Conservation (phyloP, 2,329 filamentous ascomycete genomes). For the Colletotrichum sp. region DNA sequence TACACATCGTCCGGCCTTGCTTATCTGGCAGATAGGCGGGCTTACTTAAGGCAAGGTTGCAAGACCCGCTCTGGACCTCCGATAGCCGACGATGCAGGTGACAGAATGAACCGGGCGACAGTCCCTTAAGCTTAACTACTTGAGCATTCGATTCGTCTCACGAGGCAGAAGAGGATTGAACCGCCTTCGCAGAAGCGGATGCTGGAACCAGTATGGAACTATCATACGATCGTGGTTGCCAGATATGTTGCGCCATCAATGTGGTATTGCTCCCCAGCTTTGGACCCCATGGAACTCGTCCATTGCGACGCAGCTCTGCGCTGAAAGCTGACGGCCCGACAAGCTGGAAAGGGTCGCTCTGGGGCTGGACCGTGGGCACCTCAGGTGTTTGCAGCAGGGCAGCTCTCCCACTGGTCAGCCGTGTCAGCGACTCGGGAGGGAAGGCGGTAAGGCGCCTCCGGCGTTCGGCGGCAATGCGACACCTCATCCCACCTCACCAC, state of each 20-base stretch:
- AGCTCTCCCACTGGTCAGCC: not conserved
- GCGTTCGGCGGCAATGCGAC: slow-evolving; percentile 10
- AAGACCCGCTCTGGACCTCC: not conserved
- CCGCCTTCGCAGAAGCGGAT: not conserved
- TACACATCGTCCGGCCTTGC: not conserved
- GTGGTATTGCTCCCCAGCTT: not conserved
- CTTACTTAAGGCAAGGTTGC: not conserved
- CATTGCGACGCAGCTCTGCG: not conserved
- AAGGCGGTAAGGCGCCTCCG: slow-evolving; percentile 4
- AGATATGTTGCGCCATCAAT: not conserved
- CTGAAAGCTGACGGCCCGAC: not conserved
- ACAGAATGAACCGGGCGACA: not conserved
- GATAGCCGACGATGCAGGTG: slow-evolving; percentile 10
- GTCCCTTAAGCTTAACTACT: not conserved
- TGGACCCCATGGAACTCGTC: not conserved
- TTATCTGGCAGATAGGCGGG: not conserved
- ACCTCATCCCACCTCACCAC: slow-evolving; percentile 1
- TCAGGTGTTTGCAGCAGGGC: not conserved
- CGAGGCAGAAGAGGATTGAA: not conserved
- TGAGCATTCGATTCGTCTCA: not conserved
- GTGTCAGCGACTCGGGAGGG: not conserved
- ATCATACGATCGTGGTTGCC: not conserved
- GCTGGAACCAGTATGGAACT: not conserved
- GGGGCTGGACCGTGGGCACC: not conserved
- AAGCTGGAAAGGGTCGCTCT: not conserved